A percentile compares a stretch with the other conserved stretches of the same genome.
phyloP scores from a whole-genome alignment of 83 land plant genomes.

The Larix sibirica region DNA sequence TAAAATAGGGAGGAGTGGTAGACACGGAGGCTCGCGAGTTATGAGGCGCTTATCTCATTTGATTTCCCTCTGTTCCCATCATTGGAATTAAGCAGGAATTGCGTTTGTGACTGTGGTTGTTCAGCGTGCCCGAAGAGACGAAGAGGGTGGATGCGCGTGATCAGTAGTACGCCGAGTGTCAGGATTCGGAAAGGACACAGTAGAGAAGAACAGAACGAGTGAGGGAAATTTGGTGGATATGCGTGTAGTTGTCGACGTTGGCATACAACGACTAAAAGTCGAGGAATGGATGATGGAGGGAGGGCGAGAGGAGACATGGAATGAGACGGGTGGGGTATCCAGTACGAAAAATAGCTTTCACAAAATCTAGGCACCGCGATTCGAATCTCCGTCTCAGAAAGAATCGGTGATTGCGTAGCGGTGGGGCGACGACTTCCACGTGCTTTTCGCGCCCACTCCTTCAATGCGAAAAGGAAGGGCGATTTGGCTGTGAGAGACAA shows the following conservation, averaged over 20 bases:
- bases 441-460: conserved; percentile 3
- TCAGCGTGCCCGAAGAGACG: too few species aligned
- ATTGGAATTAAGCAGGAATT: too few species aligned
- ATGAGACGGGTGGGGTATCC: conserved; percentile 14
- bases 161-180: neutral
- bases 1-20: too few species aligned
- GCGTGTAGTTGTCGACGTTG: neutral
- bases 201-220: neutral
- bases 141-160: neutral
- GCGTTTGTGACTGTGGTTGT: too few species aligned
- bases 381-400: conserved; percentile 15
- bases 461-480: conserved; percentile 18
- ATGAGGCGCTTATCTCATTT: too few species aligned
- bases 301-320: neutral
- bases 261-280: neutral
- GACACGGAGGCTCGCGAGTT: too few species aligned
- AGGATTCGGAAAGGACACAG: neutral
- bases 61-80: too few species aligned
- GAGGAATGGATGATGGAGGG: neutral
- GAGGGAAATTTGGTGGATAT: neutral
- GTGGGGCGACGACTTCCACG: conserved; percentile 16
- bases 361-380: conserved; percentile 14
- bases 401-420: conserved; percentile 12
- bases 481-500: neutral
- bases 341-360: conserved; percentile 7